These are phyloP conservation scores for Entoloma clypeatum DNA, from an alignment of 1,284 basidiomycete genomes.

Conservation along the genomic window DNA sequence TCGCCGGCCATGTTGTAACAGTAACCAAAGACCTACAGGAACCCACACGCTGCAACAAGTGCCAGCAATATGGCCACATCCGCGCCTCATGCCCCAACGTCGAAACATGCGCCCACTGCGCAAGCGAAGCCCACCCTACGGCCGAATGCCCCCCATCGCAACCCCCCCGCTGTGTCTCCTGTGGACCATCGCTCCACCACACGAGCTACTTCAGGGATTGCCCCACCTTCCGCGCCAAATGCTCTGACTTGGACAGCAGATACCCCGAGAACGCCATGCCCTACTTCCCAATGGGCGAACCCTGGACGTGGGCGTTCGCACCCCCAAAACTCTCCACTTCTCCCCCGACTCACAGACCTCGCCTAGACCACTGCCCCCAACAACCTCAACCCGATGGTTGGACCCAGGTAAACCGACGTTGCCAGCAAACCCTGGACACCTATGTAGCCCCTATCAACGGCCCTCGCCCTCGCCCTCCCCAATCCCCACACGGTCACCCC, in stretches of 20 bases:
- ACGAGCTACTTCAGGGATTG: background rate
- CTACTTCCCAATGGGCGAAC: constrained; percentile 1
- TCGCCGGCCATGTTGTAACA: background rate
- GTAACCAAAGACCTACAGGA: background rate
- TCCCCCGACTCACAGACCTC: background rate
- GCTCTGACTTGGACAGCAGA: background rate
- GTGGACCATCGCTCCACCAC: background rate
- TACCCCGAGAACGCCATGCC: constrained; percentile 5
- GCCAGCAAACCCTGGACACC: background rate
- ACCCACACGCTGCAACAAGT: background rate
- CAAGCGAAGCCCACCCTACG: too few relatives aligned
- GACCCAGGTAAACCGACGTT: background rate
- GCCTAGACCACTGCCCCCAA: background rate
- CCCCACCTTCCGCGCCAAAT: constrained; percentile 1
- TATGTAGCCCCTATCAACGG: background rate
- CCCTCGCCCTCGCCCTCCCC: too few relatives aligned
- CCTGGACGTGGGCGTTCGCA: background rate
- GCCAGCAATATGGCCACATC: background rate
- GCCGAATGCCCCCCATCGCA: background rate
- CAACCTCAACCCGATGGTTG: background rate
- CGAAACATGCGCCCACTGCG: background rate
- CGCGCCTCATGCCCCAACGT: background rate
- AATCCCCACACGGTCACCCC: background rate
- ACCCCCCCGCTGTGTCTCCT: background rate
- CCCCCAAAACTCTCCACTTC: background rate